phyloP scores from a whole-genome alignment of 2,329 filamentous ascomycete species.

The Cordyceps javanica region DNA sequence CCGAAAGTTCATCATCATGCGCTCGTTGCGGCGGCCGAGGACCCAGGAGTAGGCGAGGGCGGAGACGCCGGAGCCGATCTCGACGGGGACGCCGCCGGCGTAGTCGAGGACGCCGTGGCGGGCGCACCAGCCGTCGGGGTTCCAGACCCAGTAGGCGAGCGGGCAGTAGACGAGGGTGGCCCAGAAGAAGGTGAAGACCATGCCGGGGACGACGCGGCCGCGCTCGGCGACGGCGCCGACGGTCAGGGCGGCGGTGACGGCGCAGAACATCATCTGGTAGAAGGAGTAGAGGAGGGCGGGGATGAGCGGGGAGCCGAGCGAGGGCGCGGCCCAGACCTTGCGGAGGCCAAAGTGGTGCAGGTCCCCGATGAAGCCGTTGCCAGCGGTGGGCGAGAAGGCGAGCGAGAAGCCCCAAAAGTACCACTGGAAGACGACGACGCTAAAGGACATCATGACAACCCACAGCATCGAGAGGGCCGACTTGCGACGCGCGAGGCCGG shows the following conservation, averaged over 20 bases:
- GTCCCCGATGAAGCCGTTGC: constrained; percentile 88
- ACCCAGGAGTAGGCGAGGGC: constrained; percentile 94
- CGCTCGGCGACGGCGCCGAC: constrained; percentile 91
- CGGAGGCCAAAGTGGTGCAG: constrained; percentile 82
- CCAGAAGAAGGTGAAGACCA: constrained; percentile 97
- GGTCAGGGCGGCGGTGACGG: constrained; percentile 84
- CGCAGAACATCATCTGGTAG: constrained; percentile 99
- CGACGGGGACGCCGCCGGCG: constrained; percentile 92
- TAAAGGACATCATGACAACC: constrained; percentile 91
- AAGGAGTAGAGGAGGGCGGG: constrained; percentile 89
- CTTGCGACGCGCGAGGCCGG: constrained; percentile 93
- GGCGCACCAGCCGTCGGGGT: constrained; percentile 86
- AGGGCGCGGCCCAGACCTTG: constrained; percentile 78
- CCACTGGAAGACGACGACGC: constrained; percentile 94
- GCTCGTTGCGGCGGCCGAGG: constrained; percentile 91
- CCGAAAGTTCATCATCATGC: constrained; percentile 99
- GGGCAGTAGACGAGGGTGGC: constrained; percentile 97
- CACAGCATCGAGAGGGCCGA: constrained; percentile 95
- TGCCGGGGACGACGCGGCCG: constrained; percentile 82
- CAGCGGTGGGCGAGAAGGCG: constrained; percentile 76
- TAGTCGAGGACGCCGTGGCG: constrained; percentile 92
- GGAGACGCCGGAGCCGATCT: constrained; percentile 89
- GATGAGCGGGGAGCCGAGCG: constrained; percentile 79
- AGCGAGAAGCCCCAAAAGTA: constrained; percentile 99
- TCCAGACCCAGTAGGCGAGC: constrained; percentile 95